Conservation (phyloP, 2,329 filamentous ascomycete species). For the Ampelomyces quisqualis region DNA sequence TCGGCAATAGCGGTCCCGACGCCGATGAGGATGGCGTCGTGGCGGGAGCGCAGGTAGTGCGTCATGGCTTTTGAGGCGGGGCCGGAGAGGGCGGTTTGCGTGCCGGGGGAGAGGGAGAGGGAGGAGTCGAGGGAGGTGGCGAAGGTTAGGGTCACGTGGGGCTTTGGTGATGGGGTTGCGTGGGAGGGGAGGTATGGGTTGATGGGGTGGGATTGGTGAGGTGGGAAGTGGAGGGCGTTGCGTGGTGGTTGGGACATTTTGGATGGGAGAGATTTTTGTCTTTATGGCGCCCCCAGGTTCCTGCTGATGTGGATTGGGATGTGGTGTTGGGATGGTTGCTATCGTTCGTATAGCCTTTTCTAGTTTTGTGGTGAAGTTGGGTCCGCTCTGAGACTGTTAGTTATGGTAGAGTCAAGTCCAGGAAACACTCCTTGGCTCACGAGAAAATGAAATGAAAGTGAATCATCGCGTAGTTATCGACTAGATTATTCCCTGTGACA, state of each 20-base stretch:
- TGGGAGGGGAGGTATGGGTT: slow-evolving; percentile 51
- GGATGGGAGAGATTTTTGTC: not conserved
- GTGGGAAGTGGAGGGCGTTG: slow-evolving; percentile 45
- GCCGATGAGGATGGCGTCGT: slow-evolving; percentile 83
- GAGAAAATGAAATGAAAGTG: too few relatives aligned
- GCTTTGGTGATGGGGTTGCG: slow-evolving; percentile 9
- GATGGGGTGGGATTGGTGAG: slow-evolving; percentile 49
- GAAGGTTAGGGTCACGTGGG: slow-evolving; percentile 71
- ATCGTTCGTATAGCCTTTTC: too few relatives aligned
- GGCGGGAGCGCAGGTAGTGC: slow-evolving; percentile 78
- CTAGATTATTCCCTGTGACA: too few relatives aligned
- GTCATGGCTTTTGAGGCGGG: slow-evolving; percentile 87
- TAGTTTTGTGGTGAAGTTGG: too few relatives aligned
- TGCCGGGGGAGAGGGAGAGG: slow-evolving; percentile 72
- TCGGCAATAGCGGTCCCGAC: slow-evolving; percentile 82
- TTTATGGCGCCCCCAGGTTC: too few relatives aligned
- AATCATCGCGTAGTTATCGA: too few relatives aligned
- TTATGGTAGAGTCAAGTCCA: too few relatives aligned
- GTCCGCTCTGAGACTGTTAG: too few relatives aligned
- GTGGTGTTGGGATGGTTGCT: too few relatives aligned
- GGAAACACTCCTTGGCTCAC: too few relatives aligned
- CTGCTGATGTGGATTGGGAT: too few relatives aligned
- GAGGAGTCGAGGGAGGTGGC: slow-evolving; percentile 85
- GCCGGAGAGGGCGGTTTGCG: slow-evolving; percentile 81
- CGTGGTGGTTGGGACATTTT: slow-evolving; percentile 10